Evolutionary conservation across 176 grass and related monocot genomes (phyloP), one percentile per base, ranked within the genome.

Genomic region (Canna indica): DNA sequence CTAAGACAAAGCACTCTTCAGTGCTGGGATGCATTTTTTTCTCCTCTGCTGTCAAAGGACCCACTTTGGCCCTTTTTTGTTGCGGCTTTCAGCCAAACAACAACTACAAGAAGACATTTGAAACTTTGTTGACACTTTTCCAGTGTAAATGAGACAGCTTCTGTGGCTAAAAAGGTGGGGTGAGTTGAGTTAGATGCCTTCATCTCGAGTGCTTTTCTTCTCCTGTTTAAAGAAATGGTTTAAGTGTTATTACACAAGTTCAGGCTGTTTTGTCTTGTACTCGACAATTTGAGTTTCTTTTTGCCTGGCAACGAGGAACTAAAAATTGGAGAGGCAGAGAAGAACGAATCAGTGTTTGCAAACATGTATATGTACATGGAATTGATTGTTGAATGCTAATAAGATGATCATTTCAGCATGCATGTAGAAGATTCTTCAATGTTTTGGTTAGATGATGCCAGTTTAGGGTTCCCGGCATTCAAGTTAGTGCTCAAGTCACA

Each of bases 1-100:
- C 68, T 77, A 67, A 76, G 48, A 61, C 34, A 76, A 41, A 32
- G 46, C 60, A 42, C 75, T 29, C 36, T 32, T 9, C 3, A 0
- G 39, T 70, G 14, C 36, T 47, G 38, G 1, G 15, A 22, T 41
- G 27, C 11, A 26, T 58, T 54, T 3, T n/a, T n/a, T n/a, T n/a
- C 61, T 3, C 62, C 78, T 81, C 42, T 11, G 20, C 2, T 34
- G 59, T 35, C 66, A 22, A 25, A 25, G 2, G 3, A 3, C 53
- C 10, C 24, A 39, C 8, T 30, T 75, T 67, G 69, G 32, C 27
- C 57, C 31, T 26, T 32, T 34, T 59, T 60, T 72, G 59, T 22
- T 35, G 72, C 64, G 16, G 46, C 7, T 15, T 31, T 68, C 45
- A 7, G 52, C 74, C 67, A 50, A n/a, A n/a, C 57, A 39, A 16